Base-by-base conservation (phyloP, 352 stramenopile genomes). In the Pythium rishiriense region DNA sequence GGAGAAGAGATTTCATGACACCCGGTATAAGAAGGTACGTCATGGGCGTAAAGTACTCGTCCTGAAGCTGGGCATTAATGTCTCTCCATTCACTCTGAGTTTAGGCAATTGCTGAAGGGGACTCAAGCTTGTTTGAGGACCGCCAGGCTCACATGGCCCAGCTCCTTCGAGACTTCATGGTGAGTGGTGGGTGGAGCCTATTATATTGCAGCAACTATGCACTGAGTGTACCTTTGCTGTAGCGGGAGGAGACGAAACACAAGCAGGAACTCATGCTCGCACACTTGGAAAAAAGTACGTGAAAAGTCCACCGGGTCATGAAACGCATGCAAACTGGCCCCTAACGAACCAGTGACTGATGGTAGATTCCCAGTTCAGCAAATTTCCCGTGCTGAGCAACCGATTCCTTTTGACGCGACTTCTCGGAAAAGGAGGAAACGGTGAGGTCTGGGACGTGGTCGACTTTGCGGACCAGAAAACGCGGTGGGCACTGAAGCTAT, bases 361-460 rank as follows among this genome's bases (percentile, higher is more conserved):
- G 22, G 6, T 37, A 87, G 80, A 78, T 46, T 93, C 84, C 10
- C 73, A 79, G 22, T 93, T 93, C 46, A 83, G 73, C 49, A 88
- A 86, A 57, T 87, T 91, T 29, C 84, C 84, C 0, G 79, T 90
- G 55, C 68, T 93, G 14, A 76, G 70, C 35, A 91, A 93, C 37
- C 72, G 84, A 4, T 93, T 91, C 62, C 39, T 91, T 4, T 59
- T 90, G 37, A 71, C 83, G 53, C 75, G 78, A 43, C 69, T 93
- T 15, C 72, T 85, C 45, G 84, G 84, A 45, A 91, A 87, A 58
- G 84, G 84, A 54, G 84, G 84, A 31, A 91, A 93, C 42, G 84
- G 84, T 41, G 84, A 93, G 72, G 84, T 93, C 2, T 93, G 84
- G 84, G 82, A 88, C 35, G 77, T 91, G n/a, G 61, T 93, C 17